These are phyloP conservation scores for Aspergillus indologenus DNA, from an alignment of 495 filamentous ascomycete genomes.

Conservation along the genomic window DNA sequence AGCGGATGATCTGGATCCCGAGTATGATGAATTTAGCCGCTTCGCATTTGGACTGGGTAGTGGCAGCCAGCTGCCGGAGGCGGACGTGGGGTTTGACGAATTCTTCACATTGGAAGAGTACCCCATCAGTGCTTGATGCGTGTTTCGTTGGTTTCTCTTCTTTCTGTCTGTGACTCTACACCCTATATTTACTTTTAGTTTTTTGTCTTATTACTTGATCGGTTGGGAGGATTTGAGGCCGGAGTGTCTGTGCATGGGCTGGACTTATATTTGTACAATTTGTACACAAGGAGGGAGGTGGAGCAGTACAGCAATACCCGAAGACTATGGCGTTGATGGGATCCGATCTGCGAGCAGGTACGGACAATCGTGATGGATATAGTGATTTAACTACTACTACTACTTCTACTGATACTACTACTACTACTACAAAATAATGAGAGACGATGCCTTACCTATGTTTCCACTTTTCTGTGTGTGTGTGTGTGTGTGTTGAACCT, in stretches of 20 bases:
- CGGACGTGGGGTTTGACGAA: constrained; percentile 34
- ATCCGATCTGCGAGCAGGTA: too few relatives aligned
- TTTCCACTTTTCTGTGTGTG: not conserved
- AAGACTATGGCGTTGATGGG: not conserved
- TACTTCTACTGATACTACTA: not conserved
- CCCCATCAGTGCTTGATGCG: constrained; percentile 27
- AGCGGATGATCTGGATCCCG: constrained; percentile 30
- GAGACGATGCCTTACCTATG: not conserved
- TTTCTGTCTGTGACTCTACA: constrained; percentile 8
- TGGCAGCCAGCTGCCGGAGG: constrained; percentile 25
- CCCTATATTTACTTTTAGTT: not conserved
- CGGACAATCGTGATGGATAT: too few relatives aligned
- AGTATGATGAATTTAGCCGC: constrained; percentile 39
- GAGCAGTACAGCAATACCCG: constrained; percentile 1
- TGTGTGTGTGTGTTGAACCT: not conserved
- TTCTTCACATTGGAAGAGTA: constrained; percentile 36
- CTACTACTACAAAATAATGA: not conserved
- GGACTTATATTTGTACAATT: too few relatives aligned
- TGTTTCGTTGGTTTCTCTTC: constrained; percentile 8
- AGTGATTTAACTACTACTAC: too few relatives aligned
- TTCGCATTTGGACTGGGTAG: constrained; percentile 35
- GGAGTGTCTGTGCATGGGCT: not conserved
- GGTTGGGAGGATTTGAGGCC: not conserved
- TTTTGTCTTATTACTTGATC: not conserved
- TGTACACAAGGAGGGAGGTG: not conserved